These are phyloP conservation scores for Coprinopsis marcescibilis DNA, from an alignment of 768 basidiomycete species.

Conservation along the genomic window DNA sequence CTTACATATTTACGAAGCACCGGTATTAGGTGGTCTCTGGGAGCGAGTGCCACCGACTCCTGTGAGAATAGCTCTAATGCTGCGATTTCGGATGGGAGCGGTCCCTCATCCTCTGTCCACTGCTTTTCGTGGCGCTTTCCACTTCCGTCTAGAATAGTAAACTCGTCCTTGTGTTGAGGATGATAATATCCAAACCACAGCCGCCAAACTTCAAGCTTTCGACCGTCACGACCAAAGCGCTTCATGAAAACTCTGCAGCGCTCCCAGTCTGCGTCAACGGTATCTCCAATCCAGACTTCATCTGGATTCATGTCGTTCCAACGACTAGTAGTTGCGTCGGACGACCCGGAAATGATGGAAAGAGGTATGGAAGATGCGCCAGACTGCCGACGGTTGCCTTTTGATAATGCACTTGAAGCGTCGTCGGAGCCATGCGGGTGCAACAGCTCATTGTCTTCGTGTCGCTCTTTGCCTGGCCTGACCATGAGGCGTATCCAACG, in stretches of 20 bases:
- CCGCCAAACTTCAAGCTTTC: conserved; percentile 72
- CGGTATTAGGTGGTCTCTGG: conserved; percentile 39
- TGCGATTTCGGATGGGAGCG: conserved; percentile 23
- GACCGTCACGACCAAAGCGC: conserved; percentile 56
- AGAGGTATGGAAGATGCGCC: conserved; percentile 25
- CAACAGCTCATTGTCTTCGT: conserved; percentile 13
- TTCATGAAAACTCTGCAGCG: conserved; percentile 49
- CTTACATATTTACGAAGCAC: conserved; percentile 60
- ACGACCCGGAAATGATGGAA: conserved; percentile 20
- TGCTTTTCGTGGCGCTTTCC: conserved; percentile 35
- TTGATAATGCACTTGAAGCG: conserved; percentile 6
- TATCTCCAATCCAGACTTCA: conserved; percentile 51
- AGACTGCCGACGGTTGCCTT: conserved; percentile 19
- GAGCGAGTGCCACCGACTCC: conserved; percentile 21
- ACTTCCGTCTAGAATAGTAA: conserved; percentile 18
- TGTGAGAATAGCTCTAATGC: conserved; percentile 18
- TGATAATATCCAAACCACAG: conserved; percentile 53
- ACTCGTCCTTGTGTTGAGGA: conserved; percentile 20
- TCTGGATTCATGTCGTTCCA: conserved; percentile 25
- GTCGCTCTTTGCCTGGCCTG: conserved; percentile 39
- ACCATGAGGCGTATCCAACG: conserved; percentile 87
- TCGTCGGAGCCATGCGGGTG: conserved; percentile 4
- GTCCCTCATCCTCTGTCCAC: conserved; percentile 40
- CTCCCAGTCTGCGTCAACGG: conserved; percentile 51
- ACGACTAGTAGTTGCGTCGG: conserved; percentile 14